Evolutionary conservation across 2,329 filamentous ascomycete genomes (phyloP), one percentile per base, ranked within the genome.

Genomic region (Cercospora sp.): DNA sequence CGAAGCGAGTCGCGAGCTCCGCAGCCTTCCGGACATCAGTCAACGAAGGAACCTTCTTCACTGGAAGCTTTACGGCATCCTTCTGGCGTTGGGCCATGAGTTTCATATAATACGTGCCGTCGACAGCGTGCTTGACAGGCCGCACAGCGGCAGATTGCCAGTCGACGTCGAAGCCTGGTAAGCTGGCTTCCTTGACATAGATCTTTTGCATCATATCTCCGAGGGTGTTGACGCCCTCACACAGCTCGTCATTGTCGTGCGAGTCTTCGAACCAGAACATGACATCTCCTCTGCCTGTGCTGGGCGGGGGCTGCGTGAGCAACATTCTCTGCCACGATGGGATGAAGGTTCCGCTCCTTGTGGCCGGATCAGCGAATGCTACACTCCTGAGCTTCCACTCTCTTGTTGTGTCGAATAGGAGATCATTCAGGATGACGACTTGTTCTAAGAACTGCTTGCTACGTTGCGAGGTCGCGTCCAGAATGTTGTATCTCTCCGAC

Each of bases 201-300:
- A 70, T 60, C n/a, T 64, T 64, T 39, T 68, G 63, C 66, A 70
- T 68, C 66, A 70, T 68, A 26, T 67, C 66, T 20, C 66, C 68
- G 45, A 70, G 64, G 2, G 68, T 70, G 39, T 70, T 67, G 60
- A 70, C 66, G 16, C 65, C 64, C 36, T 68, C 66, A 53, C 66
- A 70, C 4, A 70, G 60, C 42, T 70, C 68, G 48, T 70, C 68
- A 36, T 70, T 68, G 31, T 68, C 68, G 57, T 64, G 55, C 5
- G 63, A 31, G 55, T 70, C 68, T 61, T 70, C 68, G 60, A 70
- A 70, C 68, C 68, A 70, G 66, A 70, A 70, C 68, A 70, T 70
- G 18, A 70, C 68, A 20, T 70, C 68, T 51, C 68, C 68, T 31
- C 60, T 33, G 30, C 68, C 68, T 3, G 68, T 70, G 26, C 39